Evolutionary conservation across 352 stramenopile genomes (phyloP).

Genomic region (Pythium pyrilobum): DNA sequence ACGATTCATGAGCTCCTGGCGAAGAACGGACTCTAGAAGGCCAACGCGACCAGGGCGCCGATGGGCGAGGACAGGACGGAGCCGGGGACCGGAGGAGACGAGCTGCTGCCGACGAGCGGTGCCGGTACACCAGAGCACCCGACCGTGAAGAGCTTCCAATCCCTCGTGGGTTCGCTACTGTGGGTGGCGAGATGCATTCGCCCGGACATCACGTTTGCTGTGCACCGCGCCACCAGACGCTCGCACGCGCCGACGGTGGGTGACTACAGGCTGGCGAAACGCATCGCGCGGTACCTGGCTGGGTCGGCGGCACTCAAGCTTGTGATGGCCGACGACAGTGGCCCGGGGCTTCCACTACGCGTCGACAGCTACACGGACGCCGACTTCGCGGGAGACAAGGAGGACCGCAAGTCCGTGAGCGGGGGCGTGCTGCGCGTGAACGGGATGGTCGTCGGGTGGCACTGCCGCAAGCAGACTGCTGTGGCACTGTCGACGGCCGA

Average conservation of each 20-base stretch:
- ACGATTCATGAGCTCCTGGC: constrained; percentile 17
- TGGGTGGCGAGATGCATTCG: constrained; percentile 20
- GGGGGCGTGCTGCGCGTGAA: constrained; percentile 8
- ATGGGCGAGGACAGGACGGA: background rate
- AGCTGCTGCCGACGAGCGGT: constrained; percentile 1
- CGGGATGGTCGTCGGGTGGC: constrained; percentile 12
- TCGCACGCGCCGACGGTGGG: constrained; percentile 8
- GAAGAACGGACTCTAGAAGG: constrained; percentile 13
- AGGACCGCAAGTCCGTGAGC: constrained; percentile 19
- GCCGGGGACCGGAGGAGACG: background rate
- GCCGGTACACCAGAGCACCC: constrained; percentile 2
- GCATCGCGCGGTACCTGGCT: constrained; percentile 20
- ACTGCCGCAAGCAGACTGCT: constrained; percentile 17
- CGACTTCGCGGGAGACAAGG: constrained; percentile 18
- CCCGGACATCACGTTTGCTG: constrained; percentile 18
- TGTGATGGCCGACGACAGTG: background rate
- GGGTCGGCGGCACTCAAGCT: constrained; percentile 12
- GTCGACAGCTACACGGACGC: constrained; percentile 16
- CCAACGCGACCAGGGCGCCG: constrained; percentile 12
- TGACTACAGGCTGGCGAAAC: constrained; percentile 19
- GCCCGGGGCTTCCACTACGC: background rate
- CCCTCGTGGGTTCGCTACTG: constrained; percentile 27
- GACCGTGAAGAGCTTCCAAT: constrained; percentile 25
- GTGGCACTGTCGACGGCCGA: background rate
- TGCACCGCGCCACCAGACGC: constrained; percentile 16